A percentile compares a stretch with the other conserved stretches of the same genome.
phyloP scores from a whole-genome alignment of 306 rosid species.

The Vachellia collinsii region DNA sequence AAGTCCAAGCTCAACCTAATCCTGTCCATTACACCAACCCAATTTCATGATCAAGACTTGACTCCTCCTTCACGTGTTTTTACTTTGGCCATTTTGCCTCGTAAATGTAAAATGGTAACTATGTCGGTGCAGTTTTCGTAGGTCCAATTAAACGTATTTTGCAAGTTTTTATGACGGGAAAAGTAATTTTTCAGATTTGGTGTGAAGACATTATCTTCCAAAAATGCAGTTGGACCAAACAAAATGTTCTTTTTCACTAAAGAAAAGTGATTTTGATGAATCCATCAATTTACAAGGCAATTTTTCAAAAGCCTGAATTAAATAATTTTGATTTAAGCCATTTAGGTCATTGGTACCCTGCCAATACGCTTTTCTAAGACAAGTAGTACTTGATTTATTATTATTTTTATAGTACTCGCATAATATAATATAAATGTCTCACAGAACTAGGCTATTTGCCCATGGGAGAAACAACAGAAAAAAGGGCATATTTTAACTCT shows the following conservation, averaged over 20 bases:
- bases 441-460: constrained; percentile 45
- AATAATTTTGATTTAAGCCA: background rate
- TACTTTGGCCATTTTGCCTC: background rate
- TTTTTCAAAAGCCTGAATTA: background rate
- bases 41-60: constrained; percentile 58
- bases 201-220: background rate
- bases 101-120: background rate
- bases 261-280: background rate
- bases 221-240: background rate
- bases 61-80: constrained; percentile 41
- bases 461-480: constrained; percentile 33
- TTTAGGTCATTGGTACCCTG: background rate
- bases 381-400: constrained; percentile 14
- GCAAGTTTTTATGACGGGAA: background rate
- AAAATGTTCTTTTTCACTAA: background rate
- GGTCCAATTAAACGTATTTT: background rate
- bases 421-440: constrained; percentile 35
- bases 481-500: constrained; percentile 37
- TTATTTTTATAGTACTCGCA: background rate
- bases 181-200: background rate
- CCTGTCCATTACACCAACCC: constrained; percentile 43
- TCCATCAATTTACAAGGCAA: background rate
- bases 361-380: constrained; percentile 44
- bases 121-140: background rate
- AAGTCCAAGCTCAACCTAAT: constrained; percentile 34